phyloP scores from a whole-genome alignment of 305 asterid species.

The Solanum hybrid region DNA sequence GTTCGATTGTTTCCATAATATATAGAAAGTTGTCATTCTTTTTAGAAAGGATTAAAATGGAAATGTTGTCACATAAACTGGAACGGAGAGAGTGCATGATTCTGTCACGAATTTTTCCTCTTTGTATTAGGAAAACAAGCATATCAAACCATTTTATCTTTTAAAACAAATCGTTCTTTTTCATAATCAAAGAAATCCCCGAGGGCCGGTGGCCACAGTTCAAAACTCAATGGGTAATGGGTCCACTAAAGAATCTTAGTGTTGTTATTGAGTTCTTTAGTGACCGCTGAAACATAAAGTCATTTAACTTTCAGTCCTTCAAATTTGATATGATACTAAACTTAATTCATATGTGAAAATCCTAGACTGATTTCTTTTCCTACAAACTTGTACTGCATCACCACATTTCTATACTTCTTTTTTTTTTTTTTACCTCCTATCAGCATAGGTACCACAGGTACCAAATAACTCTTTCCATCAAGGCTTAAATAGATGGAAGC shows the following conservation, averaged over 20 bases:
- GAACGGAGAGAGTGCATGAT: neutral
- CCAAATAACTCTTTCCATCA: neutral
- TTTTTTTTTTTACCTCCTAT: neutral
- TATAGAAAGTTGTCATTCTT: neutral
- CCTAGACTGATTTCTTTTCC: neutral
- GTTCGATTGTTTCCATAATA: neutral
- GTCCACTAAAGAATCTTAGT: neutral
- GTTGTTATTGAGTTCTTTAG: neutral
- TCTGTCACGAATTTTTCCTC: neutral
- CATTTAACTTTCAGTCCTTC: neutral
- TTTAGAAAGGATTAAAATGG: neutral
- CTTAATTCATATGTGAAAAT: neutral
- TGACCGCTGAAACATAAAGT: neutral
- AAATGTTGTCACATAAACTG: neutral
- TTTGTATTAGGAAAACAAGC: neutral
- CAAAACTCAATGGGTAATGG: neutral
- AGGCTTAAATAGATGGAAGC: neutral
- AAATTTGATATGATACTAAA: neutral
- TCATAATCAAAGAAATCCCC: neutral
- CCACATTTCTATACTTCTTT: neutral
- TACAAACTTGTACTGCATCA: neutral
- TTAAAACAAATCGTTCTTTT: neutral
- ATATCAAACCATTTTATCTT: neutral
- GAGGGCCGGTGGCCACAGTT: neutral
- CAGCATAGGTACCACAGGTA: neutral